Evolutionary conservation across 257 asterid species (phyloP).

Genomic region (Nicotiana tabacum): DNA sequence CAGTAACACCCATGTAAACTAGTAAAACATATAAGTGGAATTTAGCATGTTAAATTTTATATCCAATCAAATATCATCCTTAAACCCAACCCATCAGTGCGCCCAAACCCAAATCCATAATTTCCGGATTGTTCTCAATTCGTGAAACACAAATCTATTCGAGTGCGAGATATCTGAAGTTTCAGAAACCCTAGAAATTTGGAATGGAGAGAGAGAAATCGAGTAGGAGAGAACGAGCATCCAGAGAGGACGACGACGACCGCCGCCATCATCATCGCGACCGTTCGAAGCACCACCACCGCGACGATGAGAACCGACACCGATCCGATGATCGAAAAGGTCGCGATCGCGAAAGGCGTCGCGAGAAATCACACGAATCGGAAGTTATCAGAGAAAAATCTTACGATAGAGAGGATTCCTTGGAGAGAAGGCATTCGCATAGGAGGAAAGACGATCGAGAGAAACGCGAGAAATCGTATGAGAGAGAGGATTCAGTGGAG

Average conservation of each 20-base stretch:
- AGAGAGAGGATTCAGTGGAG: constrained; percentile 63
- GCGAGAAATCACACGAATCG: constrained; percentile 8
- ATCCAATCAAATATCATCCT: no score
- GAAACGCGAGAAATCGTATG: constrained; percentile 27
- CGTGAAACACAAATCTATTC: background rate
- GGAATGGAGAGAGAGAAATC: constrained; percentile 54
- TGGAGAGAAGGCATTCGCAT: no score
- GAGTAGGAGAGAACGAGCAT: constrained; percentile 52
- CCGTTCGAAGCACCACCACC: constrained; percentile 27
- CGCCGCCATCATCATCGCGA: constrained; percentile 31
- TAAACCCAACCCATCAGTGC: no score
- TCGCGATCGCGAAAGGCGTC: constrained; percentile 27
- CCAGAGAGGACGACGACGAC: constrained; percentile 31
- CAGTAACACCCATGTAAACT: no score
- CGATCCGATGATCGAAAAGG: constrained; percentile 32
- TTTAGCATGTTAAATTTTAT: no score
- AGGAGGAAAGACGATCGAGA: background rate
- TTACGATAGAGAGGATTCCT: no score
- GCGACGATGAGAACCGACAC: constrained; percentile 24
- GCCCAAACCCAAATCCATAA: no score
- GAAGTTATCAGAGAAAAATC: no score
- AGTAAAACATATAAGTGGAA: no score
- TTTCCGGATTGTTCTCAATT: no score
- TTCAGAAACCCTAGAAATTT: background rate
- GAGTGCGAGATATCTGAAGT: background rate